These are phyloP conservation scores for Hericium coralloides DNA, from an alignment of 768 basidiomycete genomes.

Conservation along the genomic window DNA sequence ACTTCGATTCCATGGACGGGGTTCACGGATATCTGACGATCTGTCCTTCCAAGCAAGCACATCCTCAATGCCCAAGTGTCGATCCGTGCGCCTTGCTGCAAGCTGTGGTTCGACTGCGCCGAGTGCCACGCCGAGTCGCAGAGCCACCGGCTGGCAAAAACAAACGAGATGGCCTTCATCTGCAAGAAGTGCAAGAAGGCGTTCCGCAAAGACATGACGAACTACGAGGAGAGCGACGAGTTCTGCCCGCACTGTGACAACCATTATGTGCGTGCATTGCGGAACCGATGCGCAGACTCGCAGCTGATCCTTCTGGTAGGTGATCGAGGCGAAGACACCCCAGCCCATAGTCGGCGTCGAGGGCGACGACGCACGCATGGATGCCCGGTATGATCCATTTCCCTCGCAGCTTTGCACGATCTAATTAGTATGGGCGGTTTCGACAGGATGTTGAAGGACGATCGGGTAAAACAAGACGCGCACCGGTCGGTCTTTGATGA, in stretches of 20 bases:
- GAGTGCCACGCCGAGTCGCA: constrained; percentile 88
- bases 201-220: constrained; percentile 89
- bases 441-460: constrained; percentile 82
- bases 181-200: constrained; percentile 95
- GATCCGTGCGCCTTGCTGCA: constrained; percentile 95
- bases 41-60: constrained; percentile 61
- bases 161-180: constrained; percentile 75
- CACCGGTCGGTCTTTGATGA: constrained; percentile 39
- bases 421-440: not conserved
- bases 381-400: constrained; percentile 56
- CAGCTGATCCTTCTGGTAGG: constrained; percentile 34
- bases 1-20: too few relatives aligned
- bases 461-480: constrained; percentile 52
- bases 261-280: constrained; percentile 69
- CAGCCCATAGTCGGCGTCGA: constrained; percentile 80
- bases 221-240: constrained; percentile 95
- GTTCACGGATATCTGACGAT: too few relatives aligned
- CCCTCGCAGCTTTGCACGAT: not conserved
- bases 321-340: constrained; percentile 88
- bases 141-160: constrained; percentile 63
- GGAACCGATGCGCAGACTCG: not conserved
- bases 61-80: constrained; percentile 94
- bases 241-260: constrained; percentile 98
- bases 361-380: constrained; percentile 84
- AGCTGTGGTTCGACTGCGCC: constrained; percentile 94